phyloP scores from a whole-genome alignment of 768 basidiomycete genomes.

The Lentinus tigrinus region DNA sequence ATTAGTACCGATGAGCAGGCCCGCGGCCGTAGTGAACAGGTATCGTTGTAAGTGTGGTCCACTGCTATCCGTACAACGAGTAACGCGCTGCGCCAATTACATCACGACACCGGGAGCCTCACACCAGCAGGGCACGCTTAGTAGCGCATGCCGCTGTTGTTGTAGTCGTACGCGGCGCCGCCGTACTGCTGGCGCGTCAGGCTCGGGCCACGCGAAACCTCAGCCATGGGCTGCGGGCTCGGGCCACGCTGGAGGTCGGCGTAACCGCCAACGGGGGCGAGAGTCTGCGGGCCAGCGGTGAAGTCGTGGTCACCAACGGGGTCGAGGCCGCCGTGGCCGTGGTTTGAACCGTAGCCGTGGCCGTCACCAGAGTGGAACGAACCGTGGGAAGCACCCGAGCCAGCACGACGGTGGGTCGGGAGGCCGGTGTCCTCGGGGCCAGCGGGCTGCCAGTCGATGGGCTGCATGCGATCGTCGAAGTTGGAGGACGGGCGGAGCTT shows the following conservation, averaged over 20 bases:
- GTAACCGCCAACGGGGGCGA: slow-evolving; percentile 76
- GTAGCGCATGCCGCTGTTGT: slow-evolving; percentile 22
- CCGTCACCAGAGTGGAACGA: slow-evolving; percentile 62
- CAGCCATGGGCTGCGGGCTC: slow-evolving; percentile 68
- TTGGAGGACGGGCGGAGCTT: slow-evolving; percentile 78
- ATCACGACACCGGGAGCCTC: slow-evolving; percentile 1
- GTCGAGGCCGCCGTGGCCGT: slow-evolving; percentile 35
- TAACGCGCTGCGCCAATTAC: slow-evolving; percentile 13
- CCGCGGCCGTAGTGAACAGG: slow-evolving; percentile 8
- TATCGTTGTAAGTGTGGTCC: slow-evolving; percentile 20
- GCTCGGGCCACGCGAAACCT: slow-evolving; percentile 50
- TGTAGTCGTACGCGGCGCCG: slow-evolving; percentile 38
- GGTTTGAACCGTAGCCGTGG: slow-evolving; percentile 31
- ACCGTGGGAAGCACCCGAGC: slow-evolving; percentile 52
- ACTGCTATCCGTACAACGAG: slow-evolving; percentile 21
- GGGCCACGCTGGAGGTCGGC: slow-evolving; percentile 78
- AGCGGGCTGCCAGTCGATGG: slow-evolving; percentile 86
- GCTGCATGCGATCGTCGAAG: slow-evolving; percentile 83
- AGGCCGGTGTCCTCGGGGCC: slow-evolving; percentile 43
- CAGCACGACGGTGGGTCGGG: slow-evolving; percentile 50
- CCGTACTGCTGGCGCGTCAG: slow-evolving; percentile 43
- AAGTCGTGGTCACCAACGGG: slow-evolving; percentile 76
- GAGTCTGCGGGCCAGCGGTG: slow-evolving; percentile 54
- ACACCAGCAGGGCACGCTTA: slow-evolving; percentile 6
- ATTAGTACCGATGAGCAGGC: neutral